A percentile compares a stretch with the other conserved stretches of the same genome.
These are phyloP conservation scores for Acacia pycnantha DNA, from an alignment of 331 rosid species.

Conservation along the genomic window DNA sequence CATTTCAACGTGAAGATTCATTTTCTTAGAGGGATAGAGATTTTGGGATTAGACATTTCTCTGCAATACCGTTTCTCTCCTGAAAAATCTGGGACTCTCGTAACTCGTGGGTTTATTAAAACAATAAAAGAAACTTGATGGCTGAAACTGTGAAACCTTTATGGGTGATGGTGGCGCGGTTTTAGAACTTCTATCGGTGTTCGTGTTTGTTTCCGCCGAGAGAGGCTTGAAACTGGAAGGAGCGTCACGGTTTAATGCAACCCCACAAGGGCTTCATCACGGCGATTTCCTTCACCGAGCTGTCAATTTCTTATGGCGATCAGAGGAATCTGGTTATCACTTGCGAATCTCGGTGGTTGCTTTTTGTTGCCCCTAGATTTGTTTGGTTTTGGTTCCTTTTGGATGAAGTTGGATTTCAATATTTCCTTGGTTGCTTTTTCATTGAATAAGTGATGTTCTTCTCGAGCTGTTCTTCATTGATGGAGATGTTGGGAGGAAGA, in stretches of 20 bases:
- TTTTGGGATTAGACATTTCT: background rate
- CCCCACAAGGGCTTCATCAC: background rate
- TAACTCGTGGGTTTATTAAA: background rate
- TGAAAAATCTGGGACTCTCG: background rate
- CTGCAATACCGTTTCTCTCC: background rate
- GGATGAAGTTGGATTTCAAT: too few relatives aligned
- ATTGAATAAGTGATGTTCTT: too few relatives aligned
- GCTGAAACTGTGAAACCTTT: slow-evolving; percentile 37
- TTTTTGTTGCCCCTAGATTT: too few relatives aligned
- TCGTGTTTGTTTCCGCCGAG: slow-evolving; percentile 55
- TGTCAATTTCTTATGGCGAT: slow-evolving; percentile 65
- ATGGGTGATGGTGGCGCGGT: slow-evolving; percentile 32
- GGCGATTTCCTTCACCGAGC: slow-evolving; percentile 36
- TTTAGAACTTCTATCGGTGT: slow-evolving; percentile 30
- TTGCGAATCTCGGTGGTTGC: too few relatives aligned
- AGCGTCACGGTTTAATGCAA: slow-evolving; percentile 35
- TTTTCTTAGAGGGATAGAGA: background rate
- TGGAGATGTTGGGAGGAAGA: too few relatives aligned
- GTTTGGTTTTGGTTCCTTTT: too few relatives aligned
- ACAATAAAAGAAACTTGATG: slow-evolving; percentile 25
- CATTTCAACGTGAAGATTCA: background rate
- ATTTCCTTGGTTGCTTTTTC: too few relatives aligned
- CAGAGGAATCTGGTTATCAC: slow-evolving; percentile 52
- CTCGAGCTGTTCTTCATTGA: too few relatives aligned
- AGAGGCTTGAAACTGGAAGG: slow-evolving; percentile 40